phyloP scores from a whole-genome alignment of 495 filamentous ascomycete species.

The Parachaetomium inaequale region DNA sequence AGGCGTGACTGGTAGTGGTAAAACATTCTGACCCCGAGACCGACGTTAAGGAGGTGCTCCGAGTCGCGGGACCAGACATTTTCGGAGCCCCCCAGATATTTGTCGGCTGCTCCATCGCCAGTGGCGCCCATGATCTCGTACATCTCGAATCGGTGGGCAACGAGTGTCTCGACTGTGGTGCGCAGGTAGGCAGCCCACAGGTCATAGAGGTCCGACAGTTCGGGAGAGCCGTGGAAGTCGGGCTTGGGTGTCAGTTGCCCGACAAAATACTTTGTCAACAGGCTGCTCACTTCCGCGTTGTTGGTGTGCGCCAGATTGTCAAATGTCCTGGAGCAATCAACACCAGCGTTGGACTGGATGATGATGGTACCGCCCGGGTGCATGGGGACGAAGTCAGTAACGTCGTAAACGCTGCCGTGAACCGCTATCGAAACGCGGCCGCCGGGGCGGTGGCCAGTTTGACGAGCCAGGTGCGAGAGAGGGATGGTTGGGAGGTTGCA shows the following conservation, averaged over 20 bases:
- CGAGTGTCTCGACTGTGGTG: slow-evolving; percentile 46
- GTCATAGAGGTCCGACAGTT: slow-evolving; percentile 42
- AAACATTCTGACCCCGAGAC: slow-evolving; percentile 47
- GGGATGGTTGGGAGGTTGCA: slow-evolving; percentile 47
- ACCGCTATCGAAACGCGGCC: slow-evolving; percentile 52
- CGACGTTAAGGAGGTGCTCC: slow-evolving; percentile 42
- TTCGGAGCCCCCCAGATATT: slow-evolving; percentile 22
- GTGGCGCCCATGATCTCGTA: slow-evolving; percentile 45
- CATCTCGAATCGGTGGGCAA: slow-evolving; percentile 49
- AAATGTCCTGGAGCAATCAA: slow-evolving; percentile 50
- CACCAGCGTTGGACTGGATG: slow-evolving; percentile 50
- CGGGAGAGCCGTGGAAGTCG: slow-evolving; percentile 39
- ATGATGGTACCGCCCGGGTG: slow-evolving; percentile 50
- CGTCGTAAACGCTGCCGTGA: slow-evolving; percentile 48
- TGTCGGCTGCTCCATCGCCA: slow-evolving; percentile 17
- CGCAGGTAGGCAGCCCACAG: slow-evolving; percentile 47
- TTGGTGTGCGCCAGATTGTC: slow-evolving; percentile 51
- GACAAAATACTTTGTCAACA: slow-evolving; percentile 52
- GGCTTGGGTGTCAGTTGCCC: slow-evolving; percentile 48
- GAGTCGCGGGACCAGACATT: slow-evolving; percentile 46
- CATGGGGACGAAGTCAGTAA: slow-evolving; percentile 50
- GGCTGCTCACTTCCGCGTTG: slow-evolving; percentile 48
- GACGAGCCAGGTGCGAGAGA: slow-evolving; percentile 45
- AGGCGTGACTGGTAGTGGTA: slow-evolving; percentile 51
- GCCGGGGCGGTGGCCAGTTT: slow-evolving; percentile 48